Conservation (phyloP, 371 early-diverging fungal genomes). For the Zychaea mexicana region DNA sequence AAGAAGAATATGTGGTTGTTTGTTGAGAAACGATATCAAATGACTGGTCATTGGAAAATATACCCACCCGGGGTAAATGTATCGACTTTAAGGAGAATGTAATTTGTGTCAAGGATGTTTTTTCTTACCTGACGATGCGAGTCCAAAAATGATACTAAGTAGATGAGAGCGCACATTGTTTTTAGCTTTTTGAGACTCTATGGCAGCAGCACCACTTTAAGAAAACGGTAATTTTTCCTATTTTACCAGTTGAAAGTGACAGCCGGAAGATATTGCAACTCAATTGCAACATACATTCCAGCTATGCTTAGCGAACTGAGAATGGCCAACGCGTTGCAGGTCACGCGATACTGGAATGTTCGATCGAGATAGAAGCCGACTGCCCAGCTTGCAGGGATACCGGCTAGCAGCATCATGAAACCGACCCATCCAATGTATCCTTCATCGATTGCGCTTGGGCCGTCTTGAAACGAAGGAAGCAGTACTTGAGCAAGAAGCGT, state of each 20-base stretch:
- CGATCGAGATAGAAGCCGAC: constrained; percentile 48
- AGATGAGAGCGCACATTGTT: too few species aligned
- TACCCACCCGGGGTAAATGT: too few species aligned
- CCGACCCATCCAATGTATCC: constrained; percentile 45
- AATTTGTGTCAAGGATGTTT: too few species aligned
- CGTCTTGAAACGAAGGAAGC: constrained; percentile 40
- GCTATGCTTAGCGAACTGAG: constrained; percentile 27
- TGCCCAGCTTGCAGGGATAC: constrained; percentile 43
- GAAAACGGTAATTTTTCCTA: not conserved
- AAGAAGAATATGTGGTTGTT: not conserved
- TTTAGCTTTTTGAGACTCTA: not conserved
- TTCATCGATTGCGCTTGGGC: constrained; percentile 32
- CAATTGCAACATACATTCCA: constrained; percentile 31
- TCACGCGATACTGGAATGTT: constrained; percentile 33
- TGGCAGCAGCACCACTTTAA: too few species aligned
- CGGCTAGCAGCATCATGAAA: constrained; percentile 41
- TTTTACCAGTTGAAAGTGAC: constrained; percentile 1
- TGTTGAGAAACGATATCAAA: not conserved
- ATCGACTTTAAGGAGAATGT: too few species aligned
- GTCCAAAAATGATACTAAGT: constrained; percentile 49
- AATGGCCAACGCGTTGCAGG: constrained; percentile 31
- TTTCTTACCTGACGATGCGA: constrained; percentile 47
- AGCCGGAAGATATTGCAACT: constrained; percentile 8
- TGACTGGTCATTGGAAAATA: too few species aligned
- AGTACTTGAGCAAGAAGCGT: constrained; percentile 53